Base-by-base conservation (phyloP, 371 early-diverging fungal genomes). In the Dipsacomyces acuminosporus region DNA sequence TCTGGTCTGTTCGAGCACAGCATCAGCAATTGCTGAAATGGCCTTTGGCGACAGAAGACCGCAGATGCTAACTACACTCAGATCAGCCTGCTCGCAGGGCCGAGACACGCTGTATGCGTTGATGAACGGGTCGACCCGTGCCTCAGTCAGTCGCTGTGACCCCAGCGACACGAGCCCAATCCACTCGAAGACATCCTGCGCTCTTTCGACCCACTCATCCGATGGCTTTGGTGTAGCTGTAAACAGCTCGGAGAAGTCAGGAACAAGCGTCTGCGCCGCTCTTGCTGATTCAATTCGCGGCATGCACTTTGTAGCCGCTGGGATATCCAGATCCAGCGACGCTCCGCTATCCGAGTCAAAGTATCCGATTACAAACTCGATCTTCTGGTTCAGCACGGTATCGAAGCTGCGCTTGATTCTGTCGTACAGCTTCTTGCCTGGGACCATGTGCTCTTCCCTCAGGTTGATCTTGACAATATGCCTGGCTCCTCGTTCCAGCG, bases 31-130 rank as follows among this genome's bases (percentile, higher is more conserved):
- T 15, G 34, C 14, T 11, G 47, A 46, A 17, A 73, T 73, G 11
- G 69, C 57, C 25, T 25, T 43, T 7, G 69, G 51, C 7, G 60
- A 67, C 2, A 73, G 41, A 55, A 73, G 33, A 17, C 74, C 74
- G 9, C 45, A 38, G 25, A 53, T 36, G 8, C 59, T 58, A 2
- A 40, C 19, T 1, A 75, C 41, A 5, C 20, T 8, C 1, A 74
- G 23, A 13, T 48, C 45, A 2, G 18, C 43, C 15, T 1, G 11
- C 2, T 14, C n/a, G 6, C 25, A 35, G 4, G 75, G 63, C 26
- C 45, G 54, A 8, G 70, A 44, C 11, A 45, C 56, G 17, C 18
- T 19, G 48, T 73, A 72, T 8, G 47, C 30, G 24, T 51, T 44
- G n/a, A 50, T 44, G 46, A 36, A 56, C 17, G 50, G 56, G 18